Evolutionary conservation across 2,329 filamentous ascomycete genomes (phyloP).

Genomic region (Aspergillus oerlinghausenensis): DNA sequence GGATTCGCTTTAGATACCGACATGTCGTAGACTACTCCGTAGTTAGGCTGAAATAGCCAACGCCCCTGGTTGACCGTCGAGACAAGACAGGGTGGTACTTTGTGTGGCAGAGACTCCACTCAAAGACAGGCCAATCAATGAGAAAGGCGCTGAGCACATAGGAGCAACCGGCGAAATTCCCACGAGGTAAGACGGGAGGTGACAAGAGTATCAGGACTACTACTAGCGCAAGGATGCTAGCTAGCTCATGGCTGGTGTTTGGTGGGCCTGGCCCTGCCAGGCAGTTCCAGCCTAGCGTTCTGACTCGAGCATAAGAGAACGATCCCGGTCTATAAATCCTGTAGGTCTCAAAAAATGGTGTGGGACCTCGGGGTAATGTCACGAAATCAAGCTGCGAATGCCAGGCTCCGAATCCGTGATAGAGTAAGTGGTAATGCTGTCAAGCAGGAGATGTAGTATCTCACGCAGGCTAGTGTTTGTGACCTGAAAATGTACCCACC

Average conservation of each 20-base stretch:
- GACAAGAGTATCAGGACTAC: conserved; percentile 13
- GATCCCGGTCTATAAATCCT: conserved; percentile 3
- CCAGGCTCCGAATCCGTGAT: not conserved
- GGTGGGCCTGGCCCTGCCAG: conserved; percentile 13
- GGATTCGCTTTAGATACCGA: conserved; percentile 9
- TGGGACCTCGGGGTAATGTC: not conserved
- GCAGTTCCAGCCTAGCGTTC: conserved; percentile 13
- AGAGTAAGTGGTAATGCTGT: not conserved
- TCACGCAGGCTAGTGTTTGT: not conserved
- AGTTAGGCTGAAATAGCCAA: not conserved
- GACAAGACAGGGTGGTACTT: conserved; percentile 13
- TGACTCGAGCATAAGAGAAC: conserved; percentile 13
- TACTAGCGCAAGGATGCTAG: conserved; percentile 18
- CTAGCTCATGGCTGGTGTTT: conserved; percentile 11
- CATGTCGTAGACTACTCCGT: not conserved
- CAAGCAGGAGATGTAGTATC: not conserved
- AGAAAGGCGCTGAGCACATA: conserved; percentile 7
- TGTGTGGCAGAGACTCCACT: conserved; percentile 21
- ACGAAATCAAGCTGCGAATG: not conserved
- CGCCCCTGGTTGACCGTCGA: conserved; percentile 16
- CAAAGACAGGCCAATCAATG: conserved; percentile 15
- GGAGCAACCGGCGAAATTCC: conserved; percentile 17
- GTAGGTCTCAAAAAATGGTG: conserved; percentile 4
- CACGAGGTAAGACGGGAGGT: conserved; percentile 12
- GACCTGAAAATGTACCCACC: not conserved